These are phyloP conservation scores for Claviceps spartinae DNA, from an alignment of 2,329 filamentous ascomycete species.

Conservation along the genomic window DNA sequence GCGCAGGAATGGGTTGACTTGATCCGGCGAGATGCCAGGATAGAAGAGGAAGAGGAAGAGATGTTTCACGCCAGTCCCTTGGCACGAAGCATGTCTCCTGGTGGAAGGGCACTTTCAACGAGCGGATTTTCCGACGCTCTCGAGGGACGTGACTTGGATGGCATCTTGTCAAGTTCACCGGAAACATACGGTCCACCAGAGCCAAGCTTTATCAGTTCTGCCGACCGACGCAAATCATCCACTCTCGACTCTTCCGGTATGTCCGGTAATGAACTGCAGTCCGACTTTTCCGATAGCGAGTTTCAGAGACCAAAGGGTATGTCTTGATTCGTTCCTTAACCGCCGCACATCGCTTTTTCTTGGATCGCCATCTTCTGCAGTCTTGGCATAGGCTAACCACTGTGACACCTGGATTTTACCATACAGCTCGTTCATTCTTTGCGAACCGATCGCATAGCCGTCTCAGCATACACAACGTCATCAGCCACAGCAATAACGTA, in stretches of 20 bases:
- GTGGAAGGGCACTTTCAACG: conserved; percentile 1
- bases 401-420: too few relatives aligned
- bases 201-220: conserved; percentile 19
- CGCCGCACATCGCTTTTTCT: not conserved
- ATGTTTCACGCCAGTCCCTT: conserved; percentile 59
- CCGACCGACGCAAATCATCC: conserved; percentile 43
- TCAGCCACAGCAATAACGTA: conserved; percentile 7
- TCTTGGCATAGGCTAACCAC: not conserved
- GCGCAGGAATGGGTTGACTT: conserved; percentile 76
- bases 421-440: conserved; percentile 7
- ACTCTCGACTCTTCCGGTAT: conserved; percentile 49
- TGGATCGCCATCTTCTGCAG: not conserved
- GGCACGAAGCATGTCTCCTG: conserved; percentile 32
- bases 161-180: conserved; percentile 44
- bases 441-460: conserved; percentile 47
- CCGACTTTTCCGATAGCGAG: conserved; percentile 71
- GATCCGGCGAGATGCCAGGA: conserved; percentile 66
- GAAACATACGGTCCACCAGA: conserved; percentile 32
- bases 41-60: conserved; percentile 81
- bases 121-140: conserved; percentile 4
- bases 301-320: conserved; percentile 28
- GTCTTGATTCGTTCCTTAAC: not conserved
- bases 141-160: conserved; percentile 24
- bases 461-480: conserved; percentile 32
- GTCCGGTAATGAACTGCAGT: conserved; percentile 55